A percentile compares a stretch with the other conserved stretches of the same genome.
These are phyloP conservation scores for Phellinidium pouzarii DNA, from an alignment of 1,284 basidiomycete species.

Conservation along the genomic window DNA sequence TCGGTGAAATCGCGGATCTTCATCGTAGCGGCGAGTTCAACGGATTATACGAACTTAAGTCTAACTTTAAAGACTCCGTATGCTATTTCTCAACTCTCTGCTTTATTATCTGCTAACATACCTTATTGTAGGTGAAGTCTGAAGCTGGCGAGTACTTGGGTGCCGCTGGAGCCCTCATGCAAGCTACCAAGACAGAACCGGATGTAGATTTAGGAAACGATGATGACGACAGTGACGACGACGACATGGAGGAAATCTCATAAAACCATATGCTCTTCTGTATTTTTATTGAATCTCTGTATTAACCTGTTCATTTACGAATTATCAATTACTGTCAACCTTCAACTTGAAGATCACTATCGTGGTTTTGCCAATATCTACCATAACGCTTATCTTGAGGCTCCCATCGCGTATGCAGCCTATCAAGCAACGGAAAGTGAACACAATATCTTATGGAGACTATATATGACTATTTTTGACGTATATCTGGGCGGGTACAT, in stretches of 20 bases:
- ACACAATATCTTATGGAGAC: too few relatives aligned
- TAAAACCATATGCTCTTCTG: constrained; percentile 3
- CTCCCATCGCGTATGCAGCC: too few relatives aligned
- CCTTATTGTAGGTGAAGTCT: constrained; percentile 40
- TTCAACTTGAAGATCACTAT: too few relatives aligned
- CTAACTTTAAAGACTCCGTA: constrained; percentile 47
- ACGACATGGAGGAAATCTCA: constrained; percentile 40
- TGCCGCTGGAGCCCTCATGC: constrained; percentile 28
- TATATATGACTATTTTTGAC: too few relatives aligned
- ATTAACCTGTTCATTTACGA: not conserved
- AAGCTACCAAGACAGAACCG: constrained; percentile 18
- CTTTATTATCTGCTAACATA: not conserved
- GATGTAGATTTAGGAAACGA: constrained; percentile 36
- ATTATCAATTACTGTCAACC: not conserved
- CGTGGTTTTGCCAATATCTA: too few relatives aligned
- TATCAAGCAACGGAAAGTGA: too few relatives aligned
- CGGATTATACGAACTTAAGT: constrained; percentile 63
- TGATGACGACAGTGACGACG: constrained; percentile 32
- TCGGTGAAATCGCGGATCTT: constrained; percentile 75
- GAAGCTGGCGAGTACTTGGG: constrained; percentile 41
- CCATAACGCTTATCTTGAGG: too few relatives aligned
- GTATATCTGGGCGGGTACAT: too few relatives aligned
- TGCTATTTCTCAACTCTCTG: not conserved
- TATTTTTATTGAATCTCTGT: not conserved
- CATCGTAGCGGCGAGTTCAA: constrained; percentile 76